These are phyloP conservation scores for Selaginella moellendorffii DNA, from an alignment of 75 land plant species.

Conservation along the genomic window DNA sequence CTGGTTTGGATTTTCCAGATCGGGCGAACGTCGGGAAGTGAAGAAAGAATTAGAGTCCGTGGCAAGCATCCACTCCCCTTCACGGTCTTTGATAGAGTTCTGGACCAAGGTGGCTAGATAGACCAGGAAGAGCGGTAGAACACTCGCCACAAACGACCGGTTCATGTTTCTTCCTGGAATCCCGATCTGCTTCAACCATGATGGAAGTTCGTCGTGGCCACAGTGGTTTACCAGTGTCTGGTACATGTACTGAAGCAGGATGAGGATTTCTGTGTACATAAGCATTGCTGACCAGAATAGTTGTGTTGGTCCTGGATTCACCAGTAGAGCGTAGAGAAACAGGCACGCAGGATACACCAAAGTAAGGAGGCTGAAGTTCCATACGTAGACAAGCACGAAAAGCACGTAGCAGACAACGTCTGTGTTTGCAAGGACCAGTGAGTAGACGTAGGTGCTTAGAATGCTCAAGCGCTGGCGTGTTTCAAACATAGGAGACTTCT, in stretches of 20 bases:
- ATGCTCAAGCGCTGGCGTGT: slow-evolving; percentile 37
- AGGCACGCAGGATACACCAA: slow-evolving; percentile 71
- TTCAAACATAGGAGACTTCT: slow-evolving; percentile 14
- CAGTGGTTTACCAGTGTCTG: slow-evolving; percentile 77
- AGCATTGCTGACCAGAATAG: slow-evolving; percentile 78
- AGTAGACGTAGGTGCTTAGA: slow-evolving; percentile 46
- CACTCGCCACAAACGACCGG: slow-evolving; percentile 76
- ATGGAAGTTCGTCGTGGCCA: slow-evolving; percentile 27
- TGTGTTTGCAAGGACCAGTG: slow-evolving; percentile 60
- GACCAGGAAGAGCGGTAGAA: slow-evolving; percentile 76
- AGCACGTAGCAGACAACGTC: slow-evolving; percentile 85
- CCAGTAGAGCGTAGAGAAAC: slow-evolving; percentile 88
- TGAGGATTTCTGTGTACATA: slow-evolving; percentile 86
- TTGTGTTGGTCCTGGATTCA: slow-evolving; percentile 75
- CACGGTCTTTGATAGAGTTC: slow-evolving; percentile 81
- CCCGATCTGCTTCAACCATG: slow-evolving; percentile 46
- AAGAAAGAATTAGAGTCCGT: slow-evolving; percentile 21
- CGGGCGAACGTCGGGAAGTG: slow-evolving; percentile 10
- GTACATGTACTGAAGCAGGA: slow-evolving; percentile 72
- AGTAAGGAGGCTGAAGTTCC: slow-evolving; percentile 93
- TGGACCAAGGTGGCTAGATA: slow-evolving; percentile 86
- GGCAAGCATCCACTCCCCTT: slow-evolving; percentile 78
- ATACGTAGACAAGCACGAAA: slow-evolving; percentile 70
- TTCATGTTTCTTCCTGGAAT: slow-evolving; percentile 47
- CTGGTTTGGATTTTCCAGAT: too few species aligned